Conservation (phyloP, 192 early-diverging fungal species). For the Coemansia sp. region DNA sequence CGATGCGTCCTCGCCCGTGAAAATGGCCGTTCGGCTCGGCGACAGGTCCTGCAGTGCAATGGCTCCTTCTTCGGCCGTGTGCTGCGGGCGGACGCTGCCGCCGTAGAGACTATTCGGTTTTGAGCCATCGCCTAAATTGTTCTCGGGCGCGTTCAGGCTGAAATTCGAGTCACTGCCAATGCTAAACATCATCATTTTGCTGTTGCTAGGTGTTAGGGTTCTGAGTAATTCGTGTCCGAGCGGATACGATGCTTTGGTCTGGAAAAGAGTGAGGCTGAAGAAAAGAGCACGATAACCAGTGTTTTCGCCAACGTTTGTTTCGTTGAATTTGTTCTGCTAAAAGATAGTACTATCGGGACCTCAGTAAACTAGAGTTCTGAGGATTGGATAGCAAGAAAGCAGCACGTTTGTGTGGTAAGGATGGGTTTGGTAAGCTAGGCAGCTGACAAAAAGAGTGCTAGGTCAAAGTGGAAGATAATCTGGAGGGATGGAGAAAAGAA, state of each 20-base stretch:
- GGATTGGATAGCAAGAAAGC: not conserved
- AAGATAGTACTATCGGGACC: not conserved
- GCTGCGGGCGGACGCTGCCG: conserved; percentile 31
- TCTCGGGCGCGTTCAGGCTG: conserved; percentile 9
- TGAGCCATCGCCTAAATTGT: conserved; percentile 23
- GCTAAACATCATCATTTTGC: conserved; percentile 19
- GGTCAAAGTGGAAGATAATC: too few species aligned
- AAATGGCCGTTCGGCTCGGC: conserved; percentile 11
- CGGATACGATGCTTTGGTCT: conserved; percentile 2
- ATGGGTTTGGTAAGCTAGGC: too few species aligned
- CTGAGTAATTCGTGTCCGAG: not conserved
- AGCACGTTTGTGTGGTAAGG: too few species aligned
- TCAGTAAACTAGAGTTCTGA: not conserved
- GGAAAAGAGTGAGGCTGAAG: conserved; percentile 5
- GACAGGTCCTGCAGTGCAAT: conserved; percentile 16
- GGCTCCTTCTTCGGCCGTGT: not conserved
- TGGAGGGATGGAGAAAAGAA: too few species aligned
- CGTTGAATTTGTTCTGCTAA: not conserved
- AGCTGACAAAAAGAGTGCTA: too few species aligned
- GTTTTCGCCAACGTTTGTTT: conserved; percentile 9
- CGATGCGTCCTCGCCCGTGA: not conserved
- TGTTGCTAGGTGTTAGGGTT: not conserved
- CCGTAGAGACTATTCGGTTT: conserved; percentile 51
- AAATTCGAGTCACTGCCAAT: conserved; percentile 10
- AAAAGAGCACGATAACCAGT: conserved; percentile 8